A percentile compares a stretch with the other conserved stretches of the same genome.
Evolutionary conservation across 148 eudicot species (phyloP).

Genomic region (Rhododendron kiyosumense): DNA sequence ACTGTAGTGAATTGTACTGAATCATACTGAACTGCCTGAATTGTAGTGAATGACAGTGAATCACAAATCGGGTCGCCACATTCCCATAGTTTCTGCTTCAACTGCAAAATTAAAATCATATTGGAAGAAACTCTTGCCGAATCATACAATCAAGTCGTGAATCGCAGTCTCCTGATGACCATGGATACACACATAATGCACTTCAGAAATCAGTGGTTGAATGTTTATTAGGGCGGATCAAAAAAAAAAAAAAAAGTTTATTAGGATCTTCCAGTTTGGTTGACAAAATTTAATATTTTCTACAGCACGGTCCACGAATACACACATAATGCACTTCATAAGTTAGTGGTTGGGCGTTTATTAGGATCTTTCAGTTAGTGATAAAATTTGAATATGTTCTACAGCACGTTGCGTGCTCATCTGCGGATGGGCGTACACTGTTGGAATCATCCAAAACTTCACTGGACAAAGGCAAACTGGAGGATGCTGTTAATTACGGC

Average conservation of each 20-base stretch:
- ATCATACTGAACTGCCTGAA: background rate
- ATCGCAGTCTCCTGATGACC: conserved; percentile 45
- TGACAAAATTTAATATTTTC: conserved; percentile 15
- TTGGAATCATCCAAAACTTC: conserved; percentile 98
- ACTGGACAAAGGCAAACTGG: conserved; percentile 98
- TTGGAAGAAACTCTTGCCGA: background rate
- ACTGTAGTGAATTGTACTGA: background rate
- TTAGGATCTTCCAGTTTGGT: conserved; percentile 1
- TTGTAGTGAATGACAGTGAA: background rate
- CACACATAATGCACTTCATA: conserved; percentile 4
- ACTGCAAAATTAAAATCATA: background rate
- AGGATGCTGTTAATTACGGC: conserved; percentile 97
- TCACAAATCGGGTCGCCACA: background rate
- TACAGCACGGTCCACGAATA: conserved; percentile 80
- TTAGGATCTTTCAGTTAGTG: conserved; percentile 5
- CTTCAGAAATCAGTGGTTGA: background rate
- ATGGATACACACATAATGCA: conserved; percentile 36
- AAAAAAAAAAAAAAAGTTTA: too few relatives aligned
- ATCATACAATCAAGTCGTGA: background rate
- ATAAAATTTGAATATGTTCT: conserved; percentile 14
- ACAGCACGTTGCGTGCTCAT: conserved; percentile 98
- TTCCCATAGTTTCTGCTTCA: background rate
- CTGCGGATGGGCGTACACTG: conserved; percentile 98
- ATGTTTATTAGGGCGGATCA: background rate
- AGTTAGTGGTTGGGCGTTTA: background rate